Percentiles rank a stretch among this genome's conserved stretches.
Evolutionary conservation across 2,329 filamentous ascomycete genomes (phyloP).

Genomic region (Colletotrichum sp.): DNA sequence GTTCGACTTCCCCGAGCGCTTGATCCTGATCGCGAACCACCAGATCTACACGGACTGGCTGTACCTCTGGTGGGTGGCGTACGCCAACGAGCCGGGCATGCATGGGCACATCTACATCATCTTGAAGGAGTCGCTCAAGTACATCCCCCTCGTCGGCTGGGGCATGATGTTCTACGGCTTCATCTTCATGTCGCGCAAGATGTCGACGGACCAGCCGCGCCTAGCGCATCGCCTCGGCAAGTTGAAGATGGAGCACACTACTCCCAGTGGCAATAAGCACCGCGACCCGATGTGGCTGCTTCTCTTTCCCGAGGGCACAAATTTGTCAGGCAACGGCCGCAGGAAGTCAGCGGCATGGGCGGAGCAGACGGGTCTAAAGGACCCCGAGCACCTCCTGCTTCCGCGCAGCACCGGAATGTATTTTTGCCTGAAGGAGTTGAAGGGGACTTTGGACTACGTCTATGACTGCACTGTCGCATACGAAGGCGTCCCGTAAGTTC

Average conservation of each 20-base stretch:
- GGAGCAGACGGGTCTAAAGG: conserved; percentile 73
- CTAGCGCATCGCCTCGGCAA: conserved; percentile 76
- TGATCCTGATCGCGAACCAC: too few species aligned
- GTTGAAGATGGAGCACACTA: conserved; percentile 63
- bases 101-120: conserved; percentile 91
- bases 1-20: too few species aligned
- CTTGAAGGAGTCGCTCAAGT: conserved; percentile 84
- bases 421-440: conserved; percentile 80
- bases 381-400: conserved; percentile 76
- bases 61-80: conserved; percentile 56
- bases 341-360: conserved; percentile 78
- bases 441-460: conserved; percentile 77
- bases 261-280: conserved; percentile 59
- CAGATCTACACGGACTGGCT: too few species aligned
- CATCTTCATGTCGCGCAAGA: conserved; percentile 91
- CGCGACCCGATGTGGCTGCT: conserved; percentile 88
- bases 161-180: conserved; percentile 89
- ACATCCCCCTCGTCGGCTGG: conserved; percentile 78
- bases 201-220: conserved; percentile 79
- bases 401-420: conserved; percentile 82
- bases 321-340: conserved; percentile 74
- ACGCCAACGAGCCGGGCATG: conserved; percentile 76
- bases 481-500: conserved; percentile 85
- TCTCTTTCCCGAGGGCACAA: conserved; percentile 88
- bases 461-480: conserved; percentile 97